Evolutionary conservation across 2,329 filamentous ascomycete genomes (phyloP).

Genomic region (Alternaria triticina): DNA sequence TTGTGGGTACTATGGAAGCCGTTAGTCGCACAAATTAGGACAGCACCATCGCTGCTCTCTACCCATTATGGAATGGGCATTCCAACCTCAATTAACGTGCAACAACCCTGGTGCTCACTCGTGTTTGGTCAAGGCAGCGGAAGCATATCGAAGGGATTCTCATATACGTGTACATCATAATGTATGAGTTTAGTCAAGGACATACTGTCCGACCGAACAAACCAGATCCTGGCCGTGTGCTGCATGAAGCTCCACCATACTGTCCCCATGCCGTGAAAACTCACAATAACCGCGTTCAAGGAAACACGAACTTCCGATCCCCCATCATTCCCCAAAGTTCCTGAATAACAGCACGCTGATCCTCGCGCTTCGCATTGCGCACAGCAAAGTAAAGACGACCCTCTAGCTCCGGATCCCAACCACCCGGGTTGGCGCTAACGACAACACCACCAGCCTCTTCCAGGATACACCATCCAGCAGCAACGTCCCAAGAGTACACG

Average conservation of each 20-base stretch:
- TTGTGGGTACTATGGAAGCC: neutral
- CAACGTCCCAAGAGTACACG: constrained; percentile 47
- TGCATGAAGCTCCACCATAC: neutral
- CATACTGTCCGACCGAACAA: neutral
- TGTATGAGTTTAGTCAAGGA: neutral
- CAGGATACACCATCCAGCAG: constrained; percentile 48
- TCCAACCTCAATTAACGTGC: neutral
- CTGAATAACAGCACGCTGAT: constrained; percentile 42
- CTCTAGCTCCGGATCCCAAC: constrained; percentile 45
- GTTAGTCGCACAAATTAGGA: neutral
- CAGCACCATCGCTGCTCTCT: neutral
- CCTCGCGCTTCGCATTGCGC: constrained; percentile 35
- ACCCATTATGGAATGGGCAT: neutral
- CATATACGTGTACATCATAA: accelerated
- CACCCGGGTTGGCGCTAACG: constrained; percentile 43
- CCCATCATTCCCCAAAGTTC: constrained; percentile 48
- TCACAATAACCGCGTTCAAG: neutral
- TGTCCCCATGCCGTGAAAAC: neutral
- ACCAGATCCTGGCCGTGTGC: neutral
- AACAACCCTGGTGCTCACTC: neutral
- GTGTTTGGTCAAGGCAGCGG: neutral
- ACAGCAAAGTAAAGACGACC: constrained; percentile 46
- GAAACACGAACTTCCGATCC: constrained; percentile 38
- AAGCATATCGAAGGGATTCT: neutral
- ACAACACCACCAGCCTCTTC: constrained; percentile 49